Evolutionary conservation across 202 grass and related monocot genomes (phyloP).

Genomic region (Eragrostis tef): DNA sequence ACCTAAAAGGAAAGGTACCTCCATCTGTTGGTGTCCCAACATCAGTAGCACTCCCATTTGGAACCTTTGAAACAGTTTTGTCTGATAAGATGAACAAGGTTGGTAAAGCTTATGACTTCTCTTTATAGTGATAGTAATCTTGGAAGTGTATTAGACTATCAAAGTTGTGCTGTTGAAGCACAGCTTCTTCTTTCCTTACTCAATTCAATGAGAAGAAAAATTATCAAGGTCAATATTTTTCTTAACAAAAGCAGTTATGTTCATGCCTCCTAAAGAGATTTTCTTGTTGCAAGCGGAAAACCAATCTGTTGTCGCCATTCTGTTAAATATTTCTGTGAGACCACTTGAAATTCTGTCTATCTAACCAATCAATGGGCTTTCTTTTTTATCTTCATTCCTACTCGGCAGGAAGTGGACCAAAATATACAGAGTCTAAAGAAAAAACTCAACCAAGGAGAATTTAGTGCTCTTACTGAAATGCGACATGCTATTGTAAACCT

Average conservation of each 20-base stretch:
- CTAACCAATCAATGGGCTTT: constrained; percentile 3
- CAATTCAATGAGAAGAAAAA: neutral
- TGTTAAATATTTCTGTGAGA: neutral
- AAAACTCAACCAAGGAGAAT: constrained; percentile 66
- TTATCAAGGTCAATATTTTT: neutral
- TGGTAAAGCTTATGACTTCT: constrained; percentile 36
- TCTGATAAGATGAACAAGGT: constrained; percentile 79
- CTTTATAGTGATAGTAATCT: neutral
- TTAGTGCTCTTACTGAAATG: constrained; percentile 73
- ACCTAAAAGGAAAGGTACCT: constrained; percentile 93
- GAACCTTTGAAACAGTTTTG: constrained; percentile 90
- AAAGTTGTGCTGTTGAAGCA: neutral
- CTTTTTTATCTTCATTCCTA: constrained; percentile 9
- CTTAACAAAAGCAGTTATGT: neutral
- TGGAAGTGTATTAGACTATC: neutral
- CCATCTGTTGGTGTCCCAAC: constrained; percentile 88
- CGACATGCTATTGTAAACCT: constrained; percentile 70
- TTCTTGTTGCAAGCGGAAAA: neutral
- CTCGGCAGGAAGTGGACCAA: constrained; percentile 66
- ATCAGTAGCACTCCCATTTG: constrained; percentile 95
- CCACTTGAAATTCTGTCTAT: neutral
- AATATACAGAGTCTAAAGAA: constrained; percentile 69
- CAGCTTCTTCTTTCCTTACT: neutral
- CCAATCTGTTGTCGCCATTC: neutral
- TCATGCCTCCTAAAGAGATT: neutral